Evolutionary conservation across 768 basidiomycete genomes (phyloP), one percentile per base, ranked within the genome.

Genomic region (Melanogaster broomeanus): DNA sequence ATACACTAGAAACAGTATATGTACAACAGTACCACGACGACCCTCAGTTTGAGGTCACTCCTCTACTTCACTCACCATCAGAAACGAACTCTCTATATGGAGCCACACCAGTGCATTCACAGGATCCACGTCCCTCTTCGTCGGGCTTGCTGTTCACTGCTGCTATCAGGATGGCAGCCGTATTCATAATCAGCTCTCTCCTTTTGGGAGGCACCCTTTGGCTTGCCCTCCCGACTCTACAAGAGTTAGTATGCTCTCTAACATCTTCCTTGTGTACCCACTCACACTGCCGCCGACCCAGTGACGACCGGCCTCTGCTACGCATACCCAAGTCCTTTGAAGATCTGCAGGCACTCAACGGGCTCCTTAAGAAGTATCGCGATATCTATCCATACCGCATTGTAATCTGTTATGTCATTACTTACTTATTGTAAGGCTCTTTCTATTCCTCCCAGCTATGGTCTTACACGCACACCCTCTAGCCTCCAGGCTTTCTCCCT

Each of bases 401-500:
- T 55, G 74, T 97, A 43, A 67, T 94, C 28, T 95, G 91, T 69
- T 98, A 91, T 72, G 83, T 93, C 53, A 82, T 80, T 44, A 89
- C 91, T 2, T 98, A 96, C 69, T 80, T 98, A 60, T 98, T 97
- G 94, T 95, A 59, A 56, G 92, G 80, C 35, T 45, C 45, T 30
- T 49, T 56, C 10, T 56, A 30, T 44, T 42, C 39, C n/a, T 22
- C 42, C 21, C 15, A 4, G 15, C 46, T 25, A 21, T 27, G 30
- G n/a, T 50, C 63, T 53, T 16, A 42, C 50, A 58, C 56, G 40
- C 38, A 37, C 52, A 19, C 45, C 19, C 22, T 11, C 19, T 63
- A 96, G 94, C 72, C 77, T 98, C 7, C 95, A 98, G 77, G 93
- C 93, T 0, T 98, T 98, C 72, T 95, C 94, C 7, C 79, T 98